These are phyloP conservation scores for Colletotrichum incanum DNA, from an alignment of 2,329 filamentous ascomycete genomes.

Conservation along the genomic window DNA sequence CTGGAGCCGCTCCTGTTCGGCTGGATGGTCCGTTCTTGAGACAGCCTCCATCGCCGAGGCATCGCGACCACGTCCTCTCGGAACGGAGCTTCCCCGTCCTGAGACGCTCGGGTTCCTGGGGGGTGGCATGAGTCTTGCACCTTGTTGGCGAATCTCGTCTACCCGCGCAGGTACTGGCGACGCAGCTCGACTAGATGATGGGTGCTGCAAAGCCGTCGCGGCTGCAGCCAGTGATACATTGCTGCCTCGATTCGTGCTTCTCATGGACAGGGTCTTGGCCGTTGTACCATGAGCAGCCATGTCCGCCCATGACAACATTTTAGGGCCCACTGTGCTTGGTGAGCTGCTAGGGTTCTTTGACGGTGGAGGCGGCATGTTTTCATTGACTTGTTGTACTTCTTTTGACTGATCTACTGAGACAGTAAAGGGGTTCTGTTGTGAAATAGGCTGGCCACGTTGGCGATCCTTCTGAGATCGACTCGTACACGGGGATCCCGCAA, in stretches of 20 bases:
- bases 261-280: too few relatives aligned
- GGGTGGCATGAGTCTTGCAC: not conserved
- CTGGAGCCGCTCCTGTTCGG: not conserved
- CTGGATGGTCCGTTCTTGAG: too few relatives aligned
- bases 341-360: not conserved
- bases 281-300: not conserved
- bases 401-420: not conserved
- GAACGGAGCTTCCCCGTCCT: not conserved
- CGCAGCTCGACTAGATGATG: not conserved
- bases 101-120: not conserved
- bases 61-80: too few relatives aligned
- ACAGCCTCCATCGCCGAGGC: too few relatives aligned
- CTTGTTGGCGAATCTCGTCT: not conserved
- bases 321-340: not conserved
- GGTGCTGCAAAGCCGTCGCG: not conserved
- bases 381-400: not conserved
- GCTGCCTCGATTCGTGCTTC: not conserved
- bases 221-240: too few relatives aligned
- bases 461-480: not conserved
- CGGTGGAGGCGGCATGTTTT: not conserved
- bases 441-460: not conserved
- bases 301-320: not conserved
- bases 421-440: not conserved
- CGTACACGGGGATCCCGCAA: not conserved
- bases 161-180: not conserved